A percentile compares a stretch with the other conserved stretches of the same genome.
These are phyloP conservation scores for Linnemannia zychae DNA, from an alignment of 192 early-diverging fungal species.

Conservation along the genomic window DNA sequence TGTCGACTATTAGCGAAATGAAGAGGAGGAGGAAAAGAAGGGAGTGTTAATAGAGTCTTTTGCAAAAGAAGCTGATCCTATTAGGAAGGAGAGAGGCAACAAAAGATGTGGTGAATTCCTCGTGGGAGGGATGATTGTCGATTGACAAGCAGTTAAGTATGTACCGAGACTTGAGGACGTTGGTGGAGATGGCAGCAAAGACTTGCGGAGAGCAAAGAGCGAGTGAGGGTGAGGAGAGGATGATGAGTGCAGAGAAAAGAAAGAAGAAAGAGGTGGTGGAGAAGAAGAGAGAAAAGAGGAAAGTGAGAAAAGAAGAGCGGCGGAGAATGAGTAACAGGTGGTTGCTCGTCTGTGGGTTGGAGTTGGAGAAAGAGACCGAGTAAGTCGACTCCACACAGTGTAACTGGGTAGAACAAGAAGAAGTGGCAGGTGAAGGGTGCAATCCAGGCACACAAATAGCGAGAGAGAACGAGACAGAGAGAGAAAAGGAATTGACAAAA, in stretches of 20 bases:
- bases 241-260: neutral
- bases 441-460: no score
- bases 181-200: neutral
- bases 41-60: neutral
- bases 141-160: neutral
- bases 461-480: neutral
- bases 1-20: neutral
- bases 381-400: neutral
- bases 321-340: neutral
- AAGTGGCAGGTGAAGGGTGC: neutral
- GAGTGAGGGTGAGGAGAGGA: neutral
- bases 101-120: neutral
- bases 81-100: no score
- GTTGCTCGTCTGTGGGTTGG: neutral
- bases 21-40: neutral
- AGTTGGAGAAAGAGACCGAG: neutral
- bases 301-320: neutral
- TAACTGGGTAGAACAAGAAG: neutral
- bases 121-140: neutral
- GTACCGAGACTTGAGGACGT: neutral
- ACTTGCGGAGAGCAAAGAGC: neutral
- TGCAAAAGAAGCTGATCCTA: neutral
- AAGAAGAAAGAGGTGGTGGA: neutral
- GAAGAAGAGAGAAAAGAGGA: neutral
- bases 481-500: neutral